Conservation (phyloP, 78 protist species). For the Protostelium mycophagum region DNA sequence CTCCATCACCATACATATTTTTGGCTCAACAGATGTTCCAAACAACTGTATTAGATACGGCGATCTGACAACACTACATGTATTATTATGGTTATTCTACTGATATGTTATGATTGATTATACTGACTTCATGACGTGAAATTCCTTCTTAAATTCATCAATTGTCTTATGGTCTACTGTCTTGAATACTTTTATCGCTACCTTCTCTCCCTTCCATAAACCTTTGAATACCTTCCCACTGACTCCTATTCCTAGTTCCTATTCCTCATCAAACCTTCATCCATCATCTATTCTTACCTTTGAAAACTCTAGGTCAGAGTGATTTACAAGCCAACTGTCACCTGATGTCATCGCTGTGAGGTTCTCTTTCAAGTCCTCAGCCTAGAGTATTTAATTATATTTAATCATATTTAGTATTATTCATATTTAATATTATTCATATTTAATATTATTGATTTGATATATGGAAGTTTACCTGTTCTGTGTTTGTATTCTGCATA, state of each 20-base stretch:
- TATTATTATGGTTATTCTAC: no score
- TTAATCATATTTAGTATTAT: no score
- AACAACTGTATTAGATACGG: slow-evolving; percentile 39
- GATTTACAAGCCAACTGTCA: background rate
- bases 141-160: slow-evolving; percentile 60
- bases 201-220: background rate
- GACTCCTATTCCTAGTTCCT: background rate
- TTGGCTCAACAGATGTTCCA: slow-evolving; percentile 46
- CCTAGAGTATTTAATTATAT: no score
- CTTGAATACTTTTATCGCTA: slow-evolving; percentile 44
- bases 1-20: slow-evolving; percentile 68
- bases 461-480: background rate
- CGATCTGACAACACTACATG: slow-evolving; percentile 4
- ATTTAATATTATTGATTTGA: no score
- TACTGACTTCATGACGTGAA: slow-evolving; percentile 60
- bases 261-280: background rate
- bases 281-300: background rate
- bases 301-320: background rate
- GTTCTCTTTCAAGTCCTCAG: background rate
- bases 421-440: no score
- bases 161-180: slow-evolving; percentile 25
- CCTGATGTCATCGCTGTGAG: background rate
- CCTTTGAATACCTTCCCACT: background rate
- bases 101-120: background rate
- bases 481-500: background rate